Evolutionary conservation across 257 asterid genomes (phyloP).

Genomic region (Penstemon davidsonii): DNA sequence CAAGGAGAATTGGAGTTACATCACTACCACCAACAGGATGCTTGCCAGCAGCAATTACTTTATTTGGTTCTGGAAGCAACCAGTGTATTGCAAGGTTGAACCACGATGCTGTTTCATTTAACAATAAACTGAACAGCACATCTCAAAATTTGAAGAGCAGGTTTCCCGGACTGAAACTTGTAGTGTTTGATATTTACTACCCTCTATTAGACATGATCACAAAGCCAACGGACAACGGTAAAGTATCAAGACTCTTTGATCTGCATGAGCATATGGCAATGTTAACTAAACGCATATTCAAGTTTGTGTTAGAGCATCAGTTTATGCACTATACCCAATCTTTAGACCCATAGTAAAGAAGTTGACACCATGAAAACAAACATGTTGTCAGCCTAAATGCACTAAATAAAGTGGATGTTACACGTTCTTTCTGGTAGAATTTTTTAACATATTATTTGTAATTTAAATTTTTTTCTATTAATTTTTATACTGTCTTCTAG

Average conservation of each 20-base stretch:
- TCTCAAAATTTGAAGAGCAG: constrained; percentile 53
- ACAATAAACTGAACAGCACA: constrained; percentile 60
- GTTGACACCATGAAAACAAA: too few relatives aligned
- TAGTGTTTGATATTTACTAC: constrained; percentile 72
- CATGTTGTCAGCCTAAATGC: too few relatives aligned
- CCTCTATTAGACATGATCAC: constrained; percentile 61
- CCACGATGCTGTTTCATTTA: constrained; percentile 62
- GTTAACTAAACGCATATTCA: constrained; percentile 10
- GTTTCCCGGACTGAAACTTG: constrained; percentile 68
- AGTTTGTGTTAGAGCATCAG: too few relatives aligned
- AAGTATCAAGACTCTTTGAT: background rate
- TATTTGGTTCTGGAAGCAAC: constrained; percentile 66
- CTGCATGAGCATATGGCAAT: background rate
- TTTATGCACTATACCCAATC: too few relatives aligned
- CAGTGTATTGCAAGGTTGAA: constrained; percentile 64
- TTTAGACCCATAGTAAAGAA: too few relatives aligned
- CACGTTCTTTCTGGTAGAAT: too few relatives aligned
- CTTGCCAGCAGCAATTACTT: constrained; percentile 81
- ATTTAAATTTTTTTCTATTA: background rate
- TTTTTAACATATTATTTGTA: too few relatives aligned
- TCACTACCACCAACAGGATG: constrained; percentile 78
- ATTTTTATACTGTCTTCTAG: constrained; percentile 31
- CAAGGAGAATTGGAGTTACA: constrained; percentile 73
- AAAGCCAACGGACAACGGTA: constrained; percentile 63
- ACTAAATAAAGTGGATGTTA: too few relatives aligned